Evolutionary conservation across 345 rosid species (phyloP).

Genomic region (Combretum micranthum): DNA sequence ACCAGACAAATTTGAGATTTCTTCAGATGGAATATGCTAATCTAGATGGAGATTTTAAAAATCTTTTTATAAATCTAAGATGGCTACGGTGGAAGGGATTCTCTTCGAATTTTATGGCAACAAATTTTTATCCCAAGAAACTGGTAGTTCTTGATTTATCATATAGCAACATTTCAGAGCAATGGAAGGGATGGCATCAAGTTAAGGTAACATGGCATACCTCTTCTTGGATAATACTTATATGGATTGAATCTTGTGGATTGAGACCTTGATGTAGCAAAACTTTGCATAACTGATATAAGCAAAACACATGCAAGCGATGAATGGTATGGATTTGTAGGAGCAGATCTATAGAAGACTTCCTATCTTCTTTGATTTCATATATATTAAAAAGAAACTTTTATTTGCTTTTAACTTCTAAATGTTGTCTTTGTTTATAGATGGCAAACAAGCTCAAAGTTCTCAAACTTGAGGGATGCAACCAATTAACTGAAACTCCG

Average conservation of each 20-base stretch:
- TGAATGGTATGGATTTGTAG: too few species aligned
- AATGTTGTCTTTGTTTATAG: neutral
- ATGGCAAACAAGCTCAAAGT: neutral
- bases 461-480: neutral
- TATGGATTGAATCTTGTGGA: neutral
- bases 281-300: too few species aligned
- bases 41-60: neutral
- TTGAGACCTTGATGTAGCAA: too few species aligned
- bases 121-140: neutral
- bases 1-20: constrained; percentile 1
- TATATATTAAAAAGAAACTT: too few species aligned
- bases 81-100: neutral
- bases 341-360: too few species aligned
- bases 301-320: too few species aligned
- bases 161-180: neutral
- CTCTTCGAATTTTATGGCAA: neutral
- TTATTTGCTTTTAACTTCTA: too few species aligned
- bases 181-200: constrained; percentile 3
- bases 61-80: neutral
- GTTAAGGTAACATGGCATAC: neutral
- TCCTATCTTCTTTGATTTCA: too few species aligned
- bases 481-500: neutral
- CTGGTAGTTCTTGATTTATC: constrained; percentile 4
- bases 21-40: neutral
- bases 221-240: neutral